phyloP scores from a whole-genome alignment of 208 protist genomes.

The Wallacemonas sp. region DNA sequence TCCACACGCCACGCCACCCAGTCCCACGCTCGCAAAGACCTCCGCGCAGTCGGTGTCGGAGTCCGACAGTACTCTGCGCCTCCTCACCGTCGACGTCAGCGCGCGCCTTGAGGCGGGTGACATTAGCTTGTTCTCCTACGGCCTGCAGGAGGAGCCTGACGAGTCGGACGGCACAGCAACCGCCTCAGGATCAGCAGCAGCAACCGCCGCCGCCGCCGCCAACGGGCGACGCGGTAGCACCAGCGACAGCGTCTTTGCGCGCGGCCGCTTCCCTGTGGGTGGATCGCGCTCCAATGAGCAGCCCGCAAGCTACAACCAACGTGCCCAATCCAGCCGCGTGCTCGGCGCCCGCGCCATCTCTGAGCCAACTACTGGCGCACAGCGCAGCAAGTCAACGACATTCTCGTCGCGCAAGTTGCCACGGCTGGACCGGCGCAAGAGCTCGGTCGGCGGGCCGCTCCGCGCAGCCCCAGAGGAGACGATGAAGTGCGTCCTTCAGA shows the following conservation, averaged over 20 bases:
- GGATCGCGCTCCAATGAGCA: neutral
- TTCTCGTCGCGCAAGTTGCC: neutral
- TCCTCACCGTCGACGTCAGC: constrained; percentile 34
- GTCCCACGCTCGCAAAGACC: neutral
- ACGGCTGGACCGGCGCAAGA: neutral
- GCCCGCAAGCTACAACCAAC: neutral
- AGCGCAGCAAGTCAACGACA: neutral
- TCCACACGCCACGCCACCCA: neutral
- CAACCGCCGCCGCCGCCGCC: too few relatives aligned
- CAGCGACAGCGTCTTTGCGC: constrained; percentile 17
- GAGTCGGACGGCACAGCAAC: neutral
- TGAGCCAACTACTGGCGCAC: neutral
- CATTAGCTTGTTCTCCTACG: constrained; percentile 27
- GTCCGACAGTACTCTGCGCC: neutral
- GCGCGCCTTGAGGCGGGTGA: constrained; percentile 35
- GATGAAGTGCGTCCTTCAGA: constrained; percentile 47
- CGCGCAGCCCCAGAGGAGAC: constrained; percentile 6
- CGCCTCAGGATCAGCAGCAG: neutral
- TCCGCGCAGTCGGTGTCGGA: neutral
- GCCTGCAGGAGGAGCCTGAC: constrained; percentile 18
- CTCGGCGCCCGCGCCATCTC: neutral
- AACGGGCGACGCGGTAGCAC: neutral
- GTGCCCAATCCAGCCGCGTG: neutral
- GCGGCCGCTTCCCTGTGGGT: neutral
- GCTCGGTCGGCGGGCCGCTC: neutral